Evolutionary conservation across 495 filamentous ascomycete species (phyloP), one percentile per base, ranked within the genome.

Genomic region (Podospora tetraspora): DNA sequence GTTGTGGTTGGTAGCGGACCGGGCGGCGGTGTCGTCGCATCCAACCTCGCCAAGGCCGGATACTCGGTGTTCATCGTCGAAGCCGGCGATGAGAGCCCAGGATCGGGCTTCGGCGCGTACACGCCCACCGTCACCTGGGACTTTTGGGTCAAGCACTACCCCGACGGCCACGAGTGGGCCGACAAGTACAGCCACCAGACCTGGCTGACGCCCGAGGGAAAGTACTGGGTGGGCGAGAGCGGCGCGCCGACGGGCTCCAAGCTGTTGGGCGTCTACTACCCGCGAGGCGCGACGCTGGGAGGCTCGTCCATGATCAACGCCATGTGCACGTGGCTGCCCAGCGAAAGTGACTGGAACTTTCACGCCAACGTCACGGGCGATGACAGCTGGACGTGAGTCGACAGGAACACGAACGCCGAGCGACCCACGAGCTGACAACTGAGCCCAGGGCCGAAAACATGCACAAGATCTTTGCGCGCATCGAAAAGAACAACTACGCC

Each of bases 51-150:
- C n/a, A 80, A 82, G 37, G 84, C 84, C 13, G 85, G 84, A 12
- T 80, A 85, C 70, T 84, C 79, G 30, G 84, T 84, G 1, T 80
- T 89, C 7, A 70, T 89, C 2, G 75, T 89, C 59, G 87, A 89
- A 65, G 84, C 87, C 9, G 87, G 87, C 34, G 81, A 85, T 67
- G 85, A 87, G 43, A 74, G 70, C 69, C 71, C 73, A 1, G 68
- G 71, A 23, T 61, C 60, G 21, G 71, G 72, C 22, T 73, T 76
- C 61, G 77, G 73, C 0, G 65, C 70, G 10, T 78, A 78, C 65
- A 73, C 75, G 24, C 77, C 77, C 3, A 68, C 74, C n/a, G 70
- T 79, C 10, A 78, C 76, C 1, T 79, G 76, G 77, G 77, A 79
- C 63, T 79, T 78, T 61, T 79, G 71, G 57, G 77, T 78, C 62